These are phyloP conservation scores for Sugiyamaella americana DNA, from an alignment of 805 yeast species.

Conservation along the genomic window DNA sequence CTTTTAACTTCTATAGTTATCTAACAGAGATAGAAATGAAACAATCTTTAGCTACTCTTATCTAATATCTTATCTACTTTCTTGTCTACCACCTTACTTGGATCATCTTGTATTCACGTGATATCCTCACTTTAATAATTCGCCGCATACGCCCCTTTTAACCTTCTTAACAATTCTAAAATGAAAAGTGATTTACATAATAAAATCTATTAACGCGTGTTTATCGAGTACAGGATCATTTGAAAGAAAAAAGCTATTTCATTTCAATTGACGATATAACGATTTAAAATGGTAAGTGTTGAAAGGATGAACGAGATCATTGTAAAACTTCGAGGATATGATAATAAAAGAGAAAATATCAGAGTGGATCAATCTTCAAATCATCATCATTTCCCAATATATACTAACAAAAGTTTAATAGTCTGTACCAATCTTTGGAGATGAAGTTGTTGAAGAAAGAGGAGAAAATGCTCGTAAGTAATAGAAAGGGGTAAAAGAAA, in stretches of 20 bases:
- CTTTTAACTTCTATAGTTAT: too few species aligned
- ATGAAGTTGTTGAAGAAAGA: slow-evolving; percentile 94
- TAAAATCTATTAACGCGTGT: background rate
- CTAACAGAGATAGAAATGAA: too few species aligned
- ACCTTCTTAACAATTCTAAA: slow-evolving; percentile 1
- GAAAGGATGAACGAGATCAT: background rate
- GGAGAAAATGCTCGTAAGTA: slow-evolving; percentile 99
- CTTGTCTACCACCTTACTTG: too few species aligned
- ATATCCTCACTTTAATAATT: background rate
- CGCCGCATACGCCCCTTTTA: background rate
- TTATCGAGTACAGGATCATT: too few species aligned
- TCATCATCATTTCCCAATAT: too few species aligned
- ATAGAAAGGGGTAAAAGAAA: too few species aligned
- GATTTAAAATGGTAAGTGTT: background rate
- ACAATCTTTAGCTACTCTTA: too few species aligned
- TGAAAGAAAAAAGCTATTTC: background rate
- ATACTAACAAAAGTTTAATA: slow-evolving; percentile 1
- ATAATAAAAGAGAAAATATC: background rate
- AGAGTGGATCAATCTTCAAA: too few species aligned
- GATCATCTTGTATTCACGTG: background rate
- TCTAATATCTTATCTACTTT: too few species aligned
- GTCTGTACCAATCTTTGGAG: slow-evolving; percentile 94
- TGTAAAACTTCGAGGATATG: background rate
- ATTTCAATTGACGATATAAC: background rate
- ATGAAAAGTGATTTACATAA: background rate